Evolutionary conservation across 257 asterid genomes (phyloP).

Genomic region (Nicotiana tomentosiformis): DNA sequence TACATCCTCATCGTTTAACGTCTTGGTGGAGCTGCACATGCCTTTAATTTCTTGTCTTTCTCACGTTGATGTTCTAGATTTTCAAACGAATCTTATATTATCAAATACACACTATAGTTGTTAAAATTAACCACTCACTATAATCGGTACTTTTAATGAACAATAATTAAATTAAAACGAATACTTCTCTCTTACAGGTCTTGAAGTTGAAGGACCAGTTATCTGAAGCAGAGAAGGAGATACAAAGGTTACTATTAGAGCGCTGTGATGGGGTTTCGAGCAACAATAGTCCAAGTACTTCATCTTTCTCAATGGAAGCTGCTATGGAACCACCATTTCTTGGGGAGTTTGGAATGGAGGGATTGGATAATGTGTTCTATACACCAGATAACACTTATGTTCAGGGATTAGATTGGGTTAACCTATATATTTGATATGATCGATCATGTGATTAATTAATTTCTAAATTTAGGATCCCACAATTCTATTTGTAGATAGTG

Average conservation of each 20-base stretch:
- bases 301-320: conserved; percentile 30
- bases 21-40: too few relatives aligned
- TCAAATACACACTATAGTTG: neutral
- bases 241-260: conserved; percentile 37
- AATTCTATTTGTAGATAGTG: conserved; percentile 6
- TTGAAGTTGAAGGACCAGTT: conserved; percentile 52
- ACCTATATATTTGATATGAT: conserved; percentile 20
- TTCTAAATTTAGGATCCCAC: conserved; percentile 2
- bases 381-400: conserved; percentile 24
- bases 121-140: neutral
- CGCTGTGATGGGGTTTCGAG: conserved; percentile 36
- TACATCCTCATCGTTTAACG: neutral
- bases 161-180: neutral
- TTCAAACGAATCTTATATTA: neutral
- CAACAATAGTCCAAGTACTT: conserved; percentile 47
- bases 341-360: conserved; percentile 44
- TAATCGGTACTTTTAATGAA: neutral
- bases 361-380: conserved; percentile 38
- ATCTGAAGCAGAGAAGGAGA: conserved; percentile 43
- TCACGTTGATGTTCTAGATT: neutral
- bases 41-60: neutral
- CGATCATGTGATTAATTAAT: conserved; percentile 1
- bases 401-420: conserved; percentile 28
- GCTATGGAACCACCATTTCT: conserved; percentile 34
- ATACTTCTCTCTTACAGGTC: conserved; percentile 17